phyloP scores from a whole-genome alignment of 371 early-diverging fungal genomes.

The Paraphysoderma sedebokerense region DNA sequence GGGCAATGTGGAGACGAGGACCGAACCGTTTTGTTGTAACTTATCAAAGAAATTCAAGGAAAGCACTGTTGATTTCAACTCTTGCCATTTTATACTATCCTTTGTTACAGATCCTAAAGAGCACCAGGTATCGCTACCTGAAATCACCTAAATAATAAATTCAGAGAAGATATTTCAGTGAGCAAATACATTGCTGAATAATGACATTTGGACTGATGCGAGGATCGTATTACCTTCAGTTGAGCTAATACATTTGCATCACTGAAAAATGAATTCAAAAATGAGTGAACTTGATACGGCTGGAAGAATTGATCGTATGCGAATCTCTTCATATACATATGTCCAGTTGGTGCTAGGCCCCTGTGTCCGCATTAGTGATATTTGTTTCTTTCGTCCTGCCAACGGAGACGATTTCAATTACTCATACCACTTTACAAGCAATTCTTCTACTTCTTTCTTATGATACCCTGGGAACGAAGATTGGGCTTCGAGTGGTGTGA shows the following conservation, averaged over 20 bases:
- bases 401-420: too few relatives aligned
- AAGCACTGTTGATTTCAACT: constrained; percentile 10
- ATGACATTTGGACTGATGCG: too few relatives aligned
- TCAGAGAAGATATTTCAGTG: neutral
- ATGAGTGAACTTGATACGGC: constrained; percentile 10
- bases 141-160: constrained; percentile 5
- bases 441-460: too few relatives aligned
- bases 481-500: too few relatives aligned
- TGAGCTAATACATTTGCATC: constrained; percentile 9
- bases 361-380: too few relatives aligned
- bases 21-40: constrained; percentile 9
- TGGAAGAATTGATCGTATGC: constrained; percentile 15
- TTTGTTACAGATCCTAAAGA: constrained; percentile 12
- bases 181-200: neutral
- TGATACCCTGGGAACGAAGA: too few relatives aligned
- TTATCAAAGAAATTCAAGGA: constrained; percentile 19
- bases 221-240: constrained; percentile 8
- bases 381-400: too few relatives aligned
- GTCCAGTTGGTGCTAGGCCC: too few relatives aligned
- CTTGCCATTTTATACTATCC: constrained; percentile 3
- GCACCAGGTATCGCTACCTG: constrained; percentile 16
- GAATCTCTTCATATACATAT: constrained; percentile 17
- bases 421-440: too few relatives aligned
- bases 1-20: neutral
- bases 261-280: constrained; percentile 22